Evolutionary conservation across 805 yeast genomes (phyloP), one percentile per base, ranked within the genome.

Genomic region (Saitoella complicata): DNA sequence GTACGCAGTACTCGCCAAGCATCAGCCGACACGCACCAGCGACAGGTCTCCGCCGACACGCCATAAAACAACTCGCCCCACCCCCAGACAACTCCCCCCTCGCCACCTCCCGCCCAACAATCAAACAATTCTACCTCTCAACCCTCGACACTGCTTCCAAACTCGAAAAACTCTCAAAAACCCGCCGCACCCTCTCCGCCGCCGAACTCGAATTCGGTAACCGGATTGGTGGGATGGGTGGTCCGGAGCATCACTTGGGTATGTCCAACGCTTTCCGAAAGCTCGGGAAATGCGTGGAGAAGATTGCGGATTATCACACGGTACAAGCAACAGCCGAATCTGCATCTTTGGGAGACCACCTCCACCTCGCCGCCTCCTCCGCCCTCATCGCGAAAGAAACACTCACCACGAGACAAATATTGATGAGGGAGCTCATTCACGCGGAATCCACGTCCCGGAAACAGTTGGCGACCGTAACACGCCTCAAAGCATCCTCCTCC

Each of bases 381-480:
- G 79, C 91, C 10, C 91, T 79, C 59, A 78, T 80, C 46, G 80
- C 87, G 46, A 91, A 91, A 60, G 98, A 91, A 62, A 80, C 95
- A 0, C 66, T 91, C 45, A 91, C 98, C 0, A 87, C 88, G 62
- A 70, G 98, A 47, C 95, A 91, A 59, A 67, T 91, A 46, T 63
- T 88, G 36, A 91, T 91, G 95, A 72, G 96, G 44, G 98, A 91
- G 52, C 66, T 85, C 43, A 55, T 73, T 32, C 80, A 75, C 56
- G 87, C 95, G 1, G 94, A 87, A 59, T 74, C 76, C 6, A 74
- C 69, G 46, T 76, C 94, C 1, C 75, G 72, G 52, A 63, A 72
- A 32, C 80, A 75, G 54, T 94, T 83, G 54, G 72, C 75, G 41
- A 69, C 73, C 4, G 93, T 94, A 1, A 69, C 74, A 6, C 64